A percentile compares a stretch with the other conserved stretches of the same genome.
phyloP scores from a whole-genome alignment of 2,329 filamentous ascomycete genomes.

The Diaporthe eres region DNA sequence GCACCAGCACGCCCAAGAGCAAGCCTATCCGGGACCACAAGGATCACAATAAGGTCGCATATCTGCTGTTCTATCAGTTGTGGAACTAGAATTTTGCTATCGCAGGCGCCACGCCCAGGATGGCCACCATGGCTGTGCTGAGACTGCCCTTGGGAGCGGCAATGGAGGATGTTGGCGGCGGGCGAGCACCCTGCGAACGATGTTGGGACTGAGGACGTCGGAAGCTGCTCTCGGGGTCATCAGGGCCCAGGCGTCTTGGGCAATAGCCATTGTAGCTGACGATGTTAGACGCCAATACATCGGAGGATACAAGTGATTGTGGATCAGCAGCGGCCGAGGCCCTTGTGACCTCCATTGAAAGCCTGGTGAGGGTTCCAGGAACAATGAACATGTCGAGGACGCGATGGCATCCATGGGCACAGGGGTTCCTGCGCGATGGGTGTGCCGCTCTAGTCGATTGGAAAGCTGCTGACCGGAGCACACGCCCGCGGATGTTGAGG shows the following conservation, averaged over 20 bases:
- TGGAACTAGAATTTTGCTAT: conserved; percentile 30
- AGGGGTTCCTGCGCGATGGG: background rate
- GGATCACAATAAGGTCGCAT: conserved; percentile 97
- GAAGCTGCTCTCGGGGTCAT: background rate
- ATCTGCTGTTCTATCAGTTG: conserved; percentile 91
- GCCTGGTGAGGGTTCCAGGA: background rate
- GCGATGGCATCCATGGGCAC: background rate
- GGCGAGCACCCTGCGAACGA: background rate
- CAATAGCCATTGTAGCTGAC: background rate
- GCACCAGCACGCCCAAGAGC: conserved; percentile 66
- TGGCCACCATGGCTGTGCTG: background rate
- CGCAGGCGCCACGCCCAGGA: background rate
- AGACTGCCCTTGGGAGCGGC: background rate
- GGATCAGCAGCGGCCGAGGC: background rate
- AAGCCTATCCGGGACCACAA: conserved; percentile 74
- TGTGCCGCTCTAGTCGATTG: background rate
- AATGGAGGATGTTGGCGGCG: background rate
- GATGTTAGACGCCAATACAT: background rate
- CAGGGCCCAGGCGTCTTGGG: background rate
- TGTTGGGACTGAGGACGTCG: background rate
- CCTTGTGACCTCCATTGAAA: background rate
- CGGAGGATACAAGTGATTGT: background rate
- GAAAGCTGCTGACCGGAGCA: background rate
- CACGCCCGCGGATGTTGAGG: background rate
- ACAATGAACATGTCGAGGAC: background rate